Base-by-base conservation (phyloP, 352 stramenopile species). In the Discostella stelligera region DNA sequence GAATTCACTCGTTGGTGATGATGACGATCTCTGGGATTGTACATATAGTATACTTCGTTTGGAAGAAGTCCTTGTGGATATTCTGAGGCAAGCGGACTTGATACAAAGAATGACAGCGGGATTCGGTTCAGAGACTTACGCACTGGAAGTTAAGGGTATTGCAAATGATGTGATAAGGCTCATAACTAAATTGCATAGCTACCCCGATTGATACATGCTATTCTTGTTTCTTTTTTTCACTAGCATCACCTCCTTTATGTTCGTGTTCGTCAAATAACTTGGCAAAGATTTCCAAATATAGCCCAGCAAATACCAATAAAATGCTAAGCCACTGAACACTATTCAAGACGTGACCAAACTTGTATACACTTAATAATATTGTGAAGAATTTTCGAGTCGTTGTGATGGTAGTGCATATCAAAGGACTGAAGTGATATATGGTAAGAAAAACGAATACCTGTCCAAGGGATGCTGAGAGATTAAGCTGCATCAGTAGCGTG, bases 391-490 rank as follows among this genome's bases (percentile, higher is more conserved):
- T 98, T 80, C 96, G 90, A 65, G 96, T 98, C 2, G 95, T 98
- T 44, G 95, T 98, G 83, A 98, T 98, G 25, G 95, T 98, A 23
- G 96, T 98, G 77, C 94, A 97, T 49, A 94, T 97, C 50, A 98
- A 86, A 37, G 95, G 94, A 55, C 89, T 96, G 85, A 98, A 98
- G 81, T 96, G 95, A 78, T 97, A 91, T 82, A 98, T 97, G 49
- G 95, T 98, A 56, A 98, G 95, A 90, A 98, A 98, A 85, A 98
- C 97, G 80, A 98, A 98, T 70, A 98, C 96, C 83, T 98, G 96
- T 39, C 96, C 96, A 27, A 97, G 71, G 46, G 94, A 94, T 52
- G 94, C 97, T 69, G 95, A 96, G 49, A 96, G 79, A 59, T 95
- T 98, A 66, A 98, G 95, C 80, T 95, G 95, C 52, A 97, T 93